These are phyloP conservation scores for Cetraspora pellucida DNA, from an alignment of 192 early-diverging fungal genomes.

Conservation along the genomic window DNA sequence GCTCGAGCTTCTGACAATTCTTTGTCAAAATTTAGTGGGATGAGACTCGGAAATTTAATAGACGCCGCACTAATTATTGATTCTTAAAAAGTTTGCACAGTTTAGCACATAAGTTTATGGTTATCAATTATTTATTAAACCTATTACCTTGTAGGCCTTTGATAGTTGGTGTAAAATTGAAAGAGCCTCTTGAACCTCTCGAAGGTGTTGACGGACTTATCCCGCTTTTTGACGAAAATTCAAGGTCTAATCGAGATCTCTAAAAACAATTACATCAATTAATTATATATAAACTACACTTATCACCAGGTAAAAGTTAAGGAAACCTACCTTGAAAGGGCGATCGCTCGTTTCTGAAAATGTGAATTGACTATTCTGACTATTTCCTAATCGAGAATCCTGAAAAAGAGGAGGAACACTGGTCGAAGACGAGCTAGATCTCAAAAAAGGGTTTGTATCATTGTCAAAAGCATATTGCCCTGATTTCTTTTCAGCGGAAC, in stretches of 20 bases:
- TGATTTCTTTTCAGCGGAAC: not conserved
- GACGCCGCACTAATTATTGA: not conserved
- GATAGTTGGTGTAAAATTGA: constrained; percentile 7
- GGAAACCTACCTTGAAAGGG: not conserved
- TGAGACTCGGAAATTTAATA: not conserved
- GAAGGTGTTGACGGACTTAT: not conserved
- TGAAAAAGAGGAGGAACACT: constrained; percentile 1
- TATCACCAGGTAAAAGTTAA: not conserved
- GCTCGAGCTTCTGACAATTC: constrained; percentile 2
- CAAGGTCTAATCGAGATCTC: not conserved
- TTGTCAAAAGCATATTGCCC: not conserved
- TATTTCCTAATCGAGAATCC: not conserved
- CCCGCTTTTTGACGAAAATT: not conserved
- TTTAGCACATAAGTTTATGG: not conserved
- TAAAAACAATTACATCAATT: not conserved
- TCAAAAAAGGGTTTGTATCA: not conserved
- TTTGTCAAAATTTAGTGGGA: not conserved
- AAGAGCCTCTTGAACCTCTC: not conserved
- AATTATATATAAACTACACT: not conserved
- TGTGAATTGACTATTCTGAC: not conserved
- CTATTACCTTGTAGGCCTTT: not conserved
- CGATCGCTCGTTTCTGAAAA: not conserved
- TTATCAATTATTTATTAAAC: not conserved
- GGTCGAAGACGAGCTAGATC: not conserved
- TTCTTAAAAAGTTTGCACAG: not conserved